Base-by-base conservation (phyloP, 805 yeast species). In the Yarrowia hollandica region DNA sequence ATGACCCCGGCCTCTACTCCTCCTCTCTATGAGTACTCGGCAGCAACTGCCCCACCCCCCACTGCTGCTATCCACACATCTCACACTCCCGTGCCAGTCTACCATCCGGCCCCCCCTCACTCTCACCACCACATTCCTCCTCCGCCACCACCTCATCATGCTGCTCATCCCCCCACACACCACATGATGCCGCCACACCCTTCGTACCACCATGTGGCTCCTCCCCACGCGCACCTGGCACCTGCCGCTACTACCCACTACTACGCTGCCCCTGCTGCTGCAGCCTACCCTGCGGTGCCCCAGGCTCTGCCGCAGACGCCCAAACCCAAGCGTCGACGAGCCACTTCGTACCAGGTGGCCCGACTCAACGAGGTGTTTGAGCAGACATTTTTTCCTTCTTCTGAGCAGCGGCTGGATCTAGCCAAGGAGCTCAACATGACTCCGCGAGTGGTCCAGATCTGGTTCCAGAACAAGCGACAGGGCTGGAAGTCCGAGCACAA, bases 361-460 rank as follows among this genome's bases (percentile, higher is more conserved):
- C 78, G 81, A 54, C 77, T 90, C 52, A 81, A 88, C 48, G 75
- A 78, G 26, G 96, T 90, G 66, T 90, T 90, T 70, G 82, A 81
- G 58, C 77, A 75, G 62, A 89, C 88, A 62, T 86, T 87, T 41
- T 90, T 87, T 67, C 97, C 97, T 1, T 77, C 82, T 26, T 83
- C 91, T 0, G 85, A 85, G 37, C 79, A 80, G 60, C 75, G 97
- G 37, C 84, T 85, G 67, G 81, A 78, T 30, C 81, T 90, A 26
- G 83, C 95, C 34, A 81, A 79, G 6, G 81, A 82, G 65, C 86
- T 95, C 1, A 87, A 86, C 5, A 85, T 90, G 88, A 82, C 90
- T 16, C 96, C 91, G 64, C 79, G 94, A 64, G 88, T 92, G 8
- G 96, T 90, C 5, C 78, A 96, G 60, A 90, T 90, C 52, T 90